Base-by-base conservation (phyloP, 345 rosid genomes). In the Lagerstroemia speciosa region DNA sequence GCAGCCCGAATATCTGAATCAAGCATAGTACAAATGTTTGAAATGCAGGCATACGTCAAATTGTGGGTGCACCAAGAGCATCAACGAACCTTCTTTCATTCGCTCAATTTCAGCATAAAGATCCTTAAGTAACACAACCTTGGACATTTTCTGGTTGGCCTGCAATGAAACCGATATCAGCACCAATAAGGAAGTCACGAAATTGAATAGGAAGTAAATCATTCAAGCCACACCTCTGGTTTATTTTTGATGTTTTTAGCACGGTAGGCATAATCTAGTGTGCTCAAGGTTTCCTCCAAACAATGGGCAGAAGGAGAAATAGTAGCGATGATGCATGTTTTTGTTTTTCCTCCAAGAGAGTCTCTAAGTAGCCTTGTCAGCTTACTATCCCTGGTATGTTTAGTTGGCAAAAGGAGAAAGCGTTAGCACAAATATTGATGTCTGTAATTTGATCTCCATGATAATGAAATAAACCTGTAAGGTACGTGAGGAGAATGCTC, bases 401-500 rank as follows among this genome's bases (percentile, higher is more conserved):
- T 60, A 37, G 46, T 60, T 14, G 62, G 65, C 31, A 78, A 71
- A 67, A 0, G 38, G 61, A 8, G 29, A 58, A 61, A 45, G 40
- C 1, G 58, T 62, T 60, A 17, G 14, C 19, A 55, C 31, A 30
- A 65, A 53, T 22, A 34, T 50, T 64, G 15, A 65, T 34, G 62
- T 57, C 62, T 67, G 32, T 62, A 50, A 36, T 65, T 46, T 43
- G 41, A 48, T 9, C 19, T 75, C 68, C 66, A 31, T 57, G 66
- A n/a, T 64, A 62, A 37, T 46, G 65, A 27, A 48, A 65, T 61
- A 29, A 69, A 89, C 96, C 98, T 93, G 74, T 93, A 93, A 61
- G 98, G 98, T 82, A 93, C 78, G 77, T 93, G 98, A 6, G 97
- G 79, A 67, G 98, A 89, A 89, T 89, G 98, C 71, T 93, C 98